Base-by-base conservation (phyloP, 257 asterid species). In the Gardenia jasminoides region DNA sequence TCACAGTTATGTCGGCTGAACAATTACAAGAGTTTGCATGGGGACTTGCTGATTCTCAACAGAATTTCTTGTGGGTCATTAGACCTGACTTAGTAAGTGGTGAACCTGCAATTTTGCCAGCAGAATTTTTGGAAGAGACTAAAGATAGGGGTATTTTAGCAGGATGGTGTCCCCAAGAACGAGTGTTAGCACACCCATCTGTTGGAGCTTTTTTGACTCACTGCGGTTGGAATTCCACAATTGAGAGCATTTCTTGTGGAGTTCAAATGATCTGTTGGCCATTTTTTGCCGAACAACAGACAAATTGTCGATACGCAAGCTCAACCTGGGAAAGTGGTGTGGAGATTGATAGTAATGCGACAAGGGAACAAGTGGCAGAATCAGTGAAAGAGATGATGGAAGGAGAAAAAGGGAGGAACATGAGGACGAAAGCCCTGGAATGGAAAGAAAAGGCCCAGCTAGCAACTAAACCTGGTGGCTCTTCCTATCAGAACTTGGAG, bases 181-280 rank as follows among this genome's bases (percentile, higher is more conserved):
- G 58, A 36, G 95, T 89, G 22, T 24, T 90, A 83, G 86, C 80
- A 15, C 91, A 89, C 77, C 88, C 88, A 0, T 76, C 91, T 0
- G 83, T 87, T 3, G 96, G 90, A 0, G 92, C 84, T 15, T 91
- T 89, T 39, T 64, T 91, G 81, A 91, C 96, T 8, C 93, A 91
- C 58, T 88, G 85, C 4, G 41, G 41, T 36, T 36, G 41, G 41
- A 36, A 36, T 36, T 36, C 41, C 2, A 36, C 41, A 36, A 3
- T 88, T 0, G 96, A 91, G 69, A 86, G 93, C 6, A 41, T 88
- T 10, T 83, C 92, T 12, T 90, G 81, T 74, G 93, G 93, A 22
- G 85, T 79, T 36, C 94, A 93, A 7, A 88, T 91, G 92, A 89
- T 91, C 0, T 85, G 92, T 56, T 91, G 96, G 96, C 96, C 96